Evolutionary conservation across 2,329 filamentous ascomycete genomes (phyloP).

Genomic region (Diaporthe vexans): DNA sequence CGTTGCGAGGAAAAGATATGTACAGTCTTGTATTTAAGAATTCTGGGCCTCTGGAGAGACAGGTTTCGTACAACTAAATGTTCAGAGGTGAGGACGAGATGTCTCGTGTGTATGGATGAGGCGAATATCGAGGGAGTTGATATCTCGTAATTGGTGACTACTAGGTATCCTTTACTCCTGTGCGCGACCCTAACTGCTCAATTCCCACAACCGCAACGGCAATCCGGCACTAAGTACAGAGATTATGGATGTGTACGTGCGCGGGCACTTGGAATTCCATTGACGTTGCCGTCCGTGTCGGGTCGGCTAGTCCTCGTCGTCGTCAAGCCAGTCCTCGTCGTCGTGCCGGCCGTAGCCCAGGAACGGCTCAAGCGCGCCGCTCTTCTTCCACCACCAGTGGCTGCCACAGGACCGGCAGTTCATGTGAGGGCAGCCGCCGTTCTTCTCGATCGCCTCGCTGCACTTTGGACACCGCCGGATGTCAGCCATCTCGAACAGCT

Average conservation of each 20-base stretch:
- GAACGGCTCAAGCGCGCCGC: constrained; percentile 14
- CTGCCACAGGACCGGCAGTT: constrained; percentile 10
- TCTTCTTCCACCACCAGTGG: constrained; percentile 28
- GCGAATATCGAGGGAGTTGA: neutral
- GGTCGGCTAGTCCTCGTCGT: neutral
- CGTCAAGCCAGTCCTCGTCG: neutral
- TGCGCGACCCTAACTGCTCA: neutral
- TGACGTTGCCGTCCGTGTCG: neutral
- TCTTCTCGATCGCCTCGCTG: constrained; percentile 28
- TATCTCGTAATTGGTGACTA: neutral
- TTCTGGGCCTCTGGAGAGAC: too few species aligned
- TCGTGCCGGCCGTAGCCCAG: neutral
- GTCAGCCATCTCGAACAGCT: constrained; percentile 22
- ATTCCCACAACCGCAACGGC: neutral
- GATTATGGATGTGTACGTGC: neutral
- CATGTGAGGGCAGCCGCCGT: constrained; percentile 24
- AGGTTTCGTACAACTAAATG: neutral
- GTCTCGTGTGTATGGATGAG: neutral
- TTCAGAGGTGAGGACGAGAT: neutral
- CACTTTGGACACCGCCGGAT: constrained; percentile 24
- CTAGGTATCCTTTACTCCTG: too few species aligned
- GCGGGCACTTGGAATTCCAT: neutral
- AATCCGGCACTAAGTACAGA: neutral
- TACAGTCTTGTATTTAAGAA: neutral
- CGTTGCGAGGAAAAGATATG: too few species aligned